Evolutionary conservation across 78 protist species (phyloP), one percentile per base, ranked within the genome.

Genomic region (Polysphondylium violaceum): DNA sequence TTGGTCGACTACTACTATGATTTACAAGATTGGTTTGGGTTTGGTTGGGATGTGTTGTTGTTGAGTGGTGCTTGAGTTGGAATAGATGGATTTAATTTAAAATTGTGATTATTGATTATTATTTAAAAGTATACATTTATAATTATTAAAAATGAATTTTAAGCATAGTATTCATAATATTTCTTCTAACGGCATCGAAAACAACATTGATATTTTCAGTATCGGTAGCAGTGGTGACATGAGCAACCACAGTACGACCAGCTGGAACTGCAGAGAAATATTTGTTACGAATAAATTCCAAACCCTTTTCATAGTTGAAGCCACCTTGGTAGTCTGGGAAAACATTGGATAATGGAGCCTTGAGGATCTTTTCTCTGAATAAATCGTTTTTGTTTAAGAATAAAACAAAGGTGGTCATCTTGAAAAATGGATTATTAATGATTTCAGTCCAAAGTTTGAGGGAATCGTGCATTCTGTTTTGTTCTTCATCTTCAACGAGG

Each of bases 351-450:
- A 96, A 91, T 19, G 94, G 94, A 19, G 55, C 55, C 55, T 68
- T 65, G 6, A n/a, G 19, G 68, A 97, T 86, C 88, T 96, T 96
- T 65, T 93, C 94, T 38, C 60, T 38, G 85, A 98, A 97, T 4
- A 98, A 38, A 76, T 97, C 99, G 23, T 50, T 73, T 89, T 98
- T 98, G 97, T 98, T 98, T 25, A 96, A 64, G 92, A 98, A 98
- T 47, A 98, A 85, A 25, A 98, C 97, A 74, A 98, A 94, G 6
- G 96, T 44, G 0, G 99, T 96, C 23, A 88, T 41, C 56, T 23
- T 38, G 88, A 98, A 98, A 96, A 96, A 98, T 35, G 65, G 59
- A 27, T 71, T 60, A 81, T 96, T 97, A 76, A 97, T 83, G 53
- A 98, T 97, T 19, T 90, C 88, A 19, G 77, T 94, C 81, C 96